Evolutionary conservation across 139 green algal genomes (phyloP), one percentile per base, ranked within the genome.

Genomic region (Micractinium sp.): DNA sequence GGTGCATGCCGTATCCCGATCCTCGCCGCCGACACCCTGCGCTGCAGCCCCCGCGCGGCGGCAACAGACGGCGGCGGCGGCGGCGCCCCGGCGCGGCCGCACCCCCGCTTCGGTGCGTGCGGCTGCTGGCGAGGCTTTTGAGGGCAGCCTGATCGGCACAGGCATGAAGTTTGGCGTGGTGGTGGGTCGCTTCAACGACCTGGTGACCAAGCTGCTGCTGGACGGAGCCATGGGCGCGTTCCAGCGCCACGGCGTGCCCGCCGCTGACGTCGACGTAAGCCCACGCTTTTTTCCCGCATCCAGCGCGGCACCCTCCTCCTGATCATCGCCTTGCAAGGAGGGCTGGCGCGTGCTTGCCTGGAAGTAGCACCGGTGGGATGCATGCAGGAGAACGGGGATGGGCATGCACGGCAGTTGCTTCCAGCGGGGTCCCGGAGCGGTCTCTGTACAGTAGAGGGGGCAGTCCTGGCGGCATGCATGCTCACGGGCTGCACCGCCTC

Each of bases 181-280:
- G 15, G 96, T 99, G 35, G 96, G 92, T 0, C 92, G 94, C 3
- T 99, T 99, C 94, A 99, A 99, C 93, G 95, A 97, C 85, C 90
- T 99, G 0, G 94, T 99, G 27, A 99, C 98, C n/a, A 97, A 97
- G 89, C 90, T 93, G 71, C 93, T 99, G 35, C 91, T 99, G 41
- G 95, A 97, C 67, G 98, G 98, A 0, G 95, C 94, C 0, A 77
- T 96, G 63, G 96, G 96, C 41, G 86, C 92, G 0, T 96, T 99
- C n/a, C n/a, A 93, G 39, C 85, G 92, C 36, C 94, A 98, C 81
- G 96, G 96, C 15, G 91, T 92, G 29, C 92, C 94, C 0, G 31
- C 80, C 4, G 67, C 90, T 2, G 92, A 96, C 71, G 88, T 98
- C 0, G 96, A 99, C 81, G 96, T 98, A 87, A 90, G 92, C 27